Percentiles rank a stretch among this genome's conserved stretches.
Conservation (phyloP, 129 eudicot species). For the Artemisia annua region DNA sequence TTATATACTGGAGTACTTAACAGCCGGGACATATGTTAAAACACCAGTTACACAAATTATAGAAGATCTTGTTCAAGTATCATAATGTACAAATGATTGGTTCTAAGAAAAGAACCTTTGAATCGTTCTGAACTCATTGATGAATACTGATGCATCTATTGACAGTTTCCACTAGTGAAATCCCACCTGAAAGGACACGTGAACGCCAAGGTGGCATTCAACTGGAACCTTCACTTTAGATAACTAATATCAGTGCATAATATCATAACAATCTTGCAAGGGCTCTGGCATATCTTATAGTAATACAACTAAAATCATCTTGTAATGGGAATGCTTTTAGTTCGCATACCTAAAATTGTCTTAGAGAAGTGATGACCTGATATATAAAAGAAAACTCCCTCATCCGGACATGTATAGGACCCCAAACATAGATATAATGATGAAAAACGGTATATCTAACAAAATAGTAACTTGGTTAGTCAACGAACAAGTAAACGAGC, state of each 20-base stretch:
- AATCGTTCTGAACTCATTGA: conserved; percentile 3
- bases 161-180: not conserved
- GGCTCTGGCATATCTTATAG: too few relatives aligned
- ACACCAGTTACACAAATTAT: too few relatives aligned
- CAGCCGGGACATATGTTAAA: too few relatives aligned
- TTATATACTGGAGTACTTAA: too few relatives aligned
- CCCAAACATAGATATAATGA: not conserved
- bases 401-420: not conserved
- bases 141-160: not conserved
- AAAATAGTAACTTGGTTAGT: not conserved
- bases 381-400: too few relatives aligned
- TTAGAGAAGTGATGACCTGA: too few relatives aligned
- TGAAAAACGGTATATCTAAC: not conserved
- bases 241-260: not conserved
- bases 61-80: too few relatives aligned
- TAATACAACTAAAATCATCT: too few relatives aligned
- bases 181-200: not conserved
- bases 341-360: too few relatives aligned
- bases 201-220: not conserved
- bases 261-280: not conserved
- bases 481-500: not conserved
- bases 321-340: too few relatives aligned
- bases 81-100: not conserved
- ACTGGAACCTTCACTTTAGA: not conserved
- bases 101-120: not conserved